phyloP scores from a whole-genome alignment of 2,329 filamentous ascomycete species.

The Colletotrichum sp. region DNA sequence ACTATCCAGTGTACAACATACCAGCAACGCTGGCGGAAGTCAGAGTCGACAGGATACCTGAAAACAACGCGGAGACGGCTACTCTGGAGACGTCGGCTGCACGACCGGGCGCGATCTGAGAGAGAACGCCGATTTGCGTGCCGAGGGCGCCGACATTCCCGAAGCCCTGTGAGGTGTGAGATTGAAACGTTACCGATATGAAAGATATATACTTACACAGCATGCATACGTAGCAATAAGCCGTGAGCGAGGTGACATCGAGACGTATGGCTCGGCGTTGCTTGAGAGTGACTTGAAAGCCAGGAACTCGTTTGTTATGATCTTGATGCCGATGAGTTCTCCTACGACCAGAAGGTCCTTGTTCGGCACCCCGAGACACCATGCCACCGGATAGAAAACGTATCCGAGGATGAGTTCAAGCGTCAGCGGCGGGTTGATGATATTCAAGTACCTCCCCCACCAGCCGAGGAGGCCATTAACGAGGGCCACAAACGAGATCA shows the following conservation, averaged over 20 bases:
- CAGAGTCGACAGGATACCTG: conserved; percentile 15
- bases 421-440: conserved; percentile 61
- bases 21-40: conserved; percentile 14
- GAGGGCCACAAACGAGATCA: conserved; percentile 72
- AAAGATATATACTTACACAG: neutral
- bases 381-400: conserved; percentile 73
- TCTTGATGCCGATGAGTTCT: conserved; percentile 15
- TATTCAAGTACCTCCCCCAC: conserved; percentile 75
- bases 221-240: conserved; percentile 15
- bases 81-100: conserved; percentile 10
- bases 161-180: neutral
- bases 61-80: conserved; percentile 9
- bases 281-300: conserved; percentile 13
- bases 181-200: neutral
- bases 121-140: conserved; percentile 14
- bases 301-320: conserved; percentile 12
- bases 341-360: conserved; percentile 6
- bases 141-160: conserved; percentile 12
- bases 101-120: conserved; percentile 11
- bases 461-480: conserved; percentile 73
- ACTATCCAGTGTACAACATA: conserved; percentile 8
- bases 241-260: conserved; percentile 11
- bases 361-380: conserved; percentile 67
- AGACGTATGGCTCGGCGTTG: conserved; percentile 8
- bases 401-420: conserved; percentile 74